Evolutionary conservation across 2,329 filamentous ascomycete genomes (phyloP), one percentile per base, ranked within the genome.

Genomic region (Xylaria sp.): DNA sequence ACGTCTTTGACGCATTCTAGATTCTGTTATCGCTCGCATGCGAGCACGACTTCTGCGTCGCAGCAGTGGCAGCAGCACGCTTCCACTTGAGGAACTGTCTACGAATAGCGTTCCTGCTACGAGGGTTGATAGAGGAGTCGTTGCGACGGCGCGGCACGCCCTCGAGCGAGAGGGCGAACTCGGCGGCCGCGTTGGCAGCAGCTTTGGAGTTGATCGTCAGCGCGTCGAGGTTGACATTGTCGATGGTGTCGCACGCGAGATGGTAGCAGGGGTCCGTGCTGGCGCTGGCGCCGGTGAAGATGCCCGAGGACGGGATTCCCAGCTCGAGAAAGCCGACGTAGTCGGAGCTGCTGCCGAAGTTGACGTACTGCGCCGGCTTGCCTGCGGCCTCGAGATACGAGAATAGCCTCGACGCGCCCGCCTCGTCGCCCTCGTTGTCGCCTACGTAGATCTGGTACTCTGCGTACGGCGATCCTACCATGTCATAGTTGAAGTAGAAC

Each of bases 401-500:
- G 65, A 76, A 62, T 23, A 83, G 72, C 42, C 75, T 73, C 40
- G 76, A 62, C 33, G 80, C 80, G 33, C 80, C 82, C 46, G 76
- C 69, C 51, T 75, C 71, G 70, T 84, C 80, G 9, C 77, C 82
- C 40, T 70, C 66, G 23, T 82, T 79, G 33, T 77, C 79, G 69
- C 73, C 74, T 17, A 70, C 65, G 69, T 83, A 82, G 7, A 85
- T 78, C 62, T 73, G 75, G 73, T 79, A 84, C 48, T 74, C 71
- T 11, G 83, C 80, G n/a, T 76, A 73, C 3, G 78, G 77, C 17
- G 82, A 84, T n/a, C 80, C 83, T 65, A 92, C 89, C 90, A 92
- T 92, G 79, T 92, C 90, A 74, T 90, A 91, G 81, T 92, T 90
- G 77, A 91, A 86, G 81, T 91, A 90, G 38, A 91, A 87, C 2